Percentiles rank a stretch among this genome's conserved stretches.
These are phyloP conservation scores for Podochytrium sp. DNA, from an alignment of 192 early-diverging fungal genomes.

Conservation along the genomic window DNA sequence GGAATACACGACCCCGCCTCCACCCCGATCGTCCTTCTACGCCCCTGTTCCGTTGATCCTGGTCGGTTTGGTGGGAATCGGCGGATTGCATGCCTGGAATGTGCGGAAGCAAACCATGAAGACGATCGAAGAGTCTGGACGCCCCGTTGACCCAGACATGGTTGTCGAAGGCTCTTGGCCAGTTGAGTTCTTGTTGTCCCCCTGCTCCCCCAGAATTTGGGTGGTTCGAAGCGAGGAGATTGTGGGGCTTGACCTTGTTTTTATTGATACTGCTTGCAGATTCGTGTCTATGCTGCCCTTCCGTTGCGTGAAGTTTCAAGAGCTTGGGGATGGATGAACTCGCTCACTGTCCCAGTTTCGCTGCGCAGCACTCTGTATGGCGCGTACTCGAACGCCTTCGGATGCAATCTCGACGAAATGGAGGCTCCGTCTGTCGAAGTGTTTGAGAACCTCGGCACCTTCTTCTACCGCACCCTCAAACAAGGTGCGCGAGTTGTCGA, in stretches of 20 bases:
- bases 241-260: neutral
- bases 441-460: conserved; percentile 85
- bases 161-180: conserved; percentile 85
- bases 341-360: conserved; percentile 75
- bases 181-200: conserved; percentile 37
- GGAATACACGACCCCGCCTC: neutral
- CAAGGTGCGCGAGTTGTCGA: conserved; percentile 77
- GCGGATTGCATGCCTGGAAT: conserved; percentile 1
- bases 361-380: conserved; percentile 77
- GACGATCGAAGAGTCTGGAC: conserved; percentile 37
- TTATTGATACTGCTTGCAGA: conserved; percentile 43
- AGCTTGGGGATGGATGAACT: conserved; percentile 89
- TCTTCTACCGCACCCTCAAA: conserved; percentile 93
- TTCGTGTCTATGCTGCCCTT: conserved; percentile 82
- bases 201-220: conserved; percentile 6
- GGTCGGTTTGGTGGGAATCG: conserved; percentile 23
- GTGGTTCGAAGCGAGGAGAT: conserved; percentile 3
- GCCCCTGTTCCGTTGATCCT: conserved; percentile 5
- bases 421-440: conserved; percentile 74
- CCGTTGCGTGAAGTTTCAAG: conserved; percentile 90
- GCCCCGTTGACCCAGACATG: conserved; percentile 43
- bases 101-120: neutral
- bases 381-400: conserved; percentile 83
- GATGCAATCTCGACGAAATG: conserved; percentile 94
- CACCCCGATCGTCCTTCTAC: neutral